Evolutionary conservation across 345 rosid genomes (phyloP).

Genomic region (Cardamine resedifolia): DNA sequence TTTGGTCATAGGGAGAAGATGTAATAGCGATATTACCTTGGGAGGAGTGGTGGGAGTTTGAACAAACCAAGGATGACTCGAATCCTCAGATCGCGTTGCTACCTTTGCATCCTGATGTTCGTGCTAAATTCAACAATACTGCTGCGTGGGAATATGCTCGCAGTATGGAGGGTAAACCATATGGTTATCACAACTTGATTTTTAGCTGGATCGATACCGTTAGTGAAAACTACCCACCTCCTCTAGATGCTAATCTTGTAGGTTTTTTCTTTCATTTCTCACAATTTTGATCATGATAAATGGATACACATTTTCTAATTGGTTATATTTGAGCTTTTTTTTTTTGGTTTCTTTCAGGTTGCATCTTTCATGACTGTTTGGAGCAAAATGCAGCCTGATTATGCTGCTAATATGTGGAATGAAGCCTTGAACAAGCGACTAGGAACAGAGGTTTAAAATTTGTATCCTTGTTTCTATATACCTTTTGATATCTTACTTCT

Average conservation of each 20-base stretch:
- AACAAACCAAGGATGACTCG: constrained; percentile 78
- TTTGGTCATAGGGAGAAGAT: constrained; percentile 73
- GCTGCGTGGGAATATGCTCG: constrained; percentile 95
- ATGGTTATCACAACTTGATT: constrained; percentile 96
- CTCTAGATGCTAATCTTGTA: constrained; percentile 95
- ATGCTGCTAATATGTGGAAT: constrained; percentile 94
- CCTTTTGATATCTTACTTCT: constrained; percentile 39
- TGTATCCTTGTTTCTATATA: neutral
- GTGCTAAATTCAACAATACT: constrained; percentile 76
- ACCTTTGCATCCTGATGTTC: constrained; percentile 84
- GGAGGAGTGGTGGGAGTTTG: constrained; percentile 99
- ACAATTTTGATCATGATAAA: neutral
- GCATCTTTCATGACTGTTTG: constrained; percentile 97
- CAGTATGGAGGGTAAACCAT: constrained; percentile 85
- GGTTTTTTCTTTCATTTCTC: constrained; percentile 1
- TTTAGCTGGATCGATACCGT: constrained; percentile 97
- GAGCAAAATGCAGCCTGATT: constrained; percentile 82
- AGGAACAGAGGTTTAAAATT: constrained; percentile 72
- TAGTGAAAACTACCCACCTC: constrained; percentile 88
- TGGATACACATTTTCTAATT: neutral
- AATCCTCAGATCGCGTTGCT: constrained; percentile 91
- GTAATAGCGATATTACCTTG: constrained; percentile 75
- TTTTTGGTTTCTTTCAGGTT: constrained; percentile 51
- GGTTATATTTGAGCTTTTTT: neutral
- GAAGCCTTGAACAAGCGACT: constrained; percentile 94